Evolutionary conservation across 176 grass and related monocot species (phyloP).

Genomic region (Juncus inflexus): DNA sequence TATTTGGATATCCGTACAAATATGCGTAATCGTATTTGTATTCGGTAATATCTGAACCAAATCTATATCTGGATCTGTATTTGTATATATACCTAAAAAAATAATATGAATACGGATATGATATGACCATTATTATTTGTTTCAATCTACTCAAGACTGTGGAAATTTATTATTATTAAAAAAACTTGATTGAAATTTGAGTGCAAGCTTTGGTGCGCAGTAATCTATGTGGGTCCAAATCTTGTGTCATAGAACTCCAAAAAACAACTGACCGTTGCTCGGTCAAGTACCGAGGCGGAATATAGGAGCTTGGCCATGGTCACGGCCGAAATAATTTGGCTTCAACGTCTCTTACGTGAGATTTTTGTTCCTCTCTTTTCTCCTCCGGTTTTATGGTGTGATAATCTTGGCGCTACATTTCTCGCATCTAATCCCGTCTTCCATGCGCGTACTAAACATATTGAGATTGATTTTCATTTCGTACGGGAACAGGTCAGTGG

Average conservation of each 20-base stretch:
- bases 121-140: too few species aligned
- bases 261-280: neutral
- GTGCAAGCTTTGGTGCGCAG: too few species aligned
- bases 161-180: too few species aligned
- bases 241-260: neutral
- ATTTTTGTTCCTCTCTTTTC: neutral
- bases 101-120: too few species aligned
- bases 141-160: too few species aligned
- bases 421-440: neutral
- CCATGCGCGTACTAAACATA: constrained; percentile 14
- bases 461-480: constrained; percentile 24
- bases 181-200: too few species aligned
- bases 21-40: too few species aligned
- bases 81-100: too few species aligned
- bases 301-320: neutral
- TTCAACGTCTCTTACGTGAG: neutral
- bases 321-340: neutral
- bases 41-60: too few species aligned
- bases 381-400: neutral
- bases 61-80: too few species aligned
- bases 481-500: neutral
- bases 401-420: constrained; percentile 2
- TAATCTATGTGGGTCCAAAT: neutral
- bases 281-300: constrained; percentile 16
- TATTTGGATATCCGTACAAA: too few species aligned